phyloP scores from a whole-genome alignment of 768 basidiomycete genomes.

The Cystobasidium onofrii region DNA sequence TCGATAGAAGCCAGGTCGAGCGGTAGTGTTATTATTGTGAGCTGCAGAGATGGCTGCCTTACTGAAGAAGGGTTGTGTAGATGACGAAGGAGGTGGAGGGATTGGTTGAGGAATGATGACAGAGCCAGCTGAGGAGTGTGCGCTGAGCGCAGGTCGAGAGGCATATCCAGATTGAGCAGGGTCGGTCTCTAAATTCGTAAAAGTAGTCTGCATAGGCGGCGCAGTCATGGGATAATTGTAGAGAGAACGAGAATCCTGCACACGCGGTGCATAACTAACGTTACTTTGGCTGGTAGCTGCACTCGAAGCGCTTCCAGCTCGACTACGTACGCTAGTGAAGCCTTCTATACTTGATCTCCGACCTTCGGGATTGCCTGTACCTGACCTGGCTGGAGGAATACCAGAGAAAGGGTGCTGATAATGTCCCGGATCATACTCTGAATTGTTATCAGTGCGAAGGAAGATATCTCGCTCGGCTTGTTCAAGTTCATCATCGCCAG shows the following conservation, averaged over 20 bases:
- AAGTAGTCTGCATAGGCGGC: slow-evolving; percentile 20
- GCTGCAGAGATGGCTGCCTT: slow-evolving; percentile 28
- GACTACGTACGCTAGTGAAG: background rate
- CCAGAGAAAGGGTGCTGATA: background rate
- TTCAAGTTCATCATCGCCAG: slow-evolving; percentile 29
- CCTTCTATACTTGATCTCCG: background rate
- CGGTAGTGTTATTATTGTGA: slow-evolving; percentile 16
- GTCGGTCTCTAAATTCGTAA: background rate
- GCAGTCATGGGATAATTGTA: slow-evolving; percentile 18
- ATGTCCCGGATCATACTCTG: background rate
- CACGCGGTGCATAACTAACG: background rate
- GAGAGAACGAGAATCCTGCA: background rate
- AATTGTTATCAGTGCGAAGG: background rate
- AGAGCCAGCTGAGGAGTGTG: background rate
- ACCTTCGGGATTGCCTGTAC: background rate
- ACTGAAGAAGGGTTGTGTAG: slow-evolving; percentile 27
- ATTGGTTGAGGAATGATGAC: slow-evolving; percentile 27
- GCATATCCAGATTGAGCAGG: background rate
- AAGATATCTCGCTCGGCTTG: slow-evolving; percentile 26
- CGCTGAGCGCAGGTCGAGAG: background rate
- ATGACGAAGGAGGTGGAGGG: slow-evolving; percentile 16
- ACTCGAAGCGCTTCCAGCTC: slow-evolving; percentile 24
- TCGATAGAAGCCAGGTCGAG: slow-evolving; percentile 22
- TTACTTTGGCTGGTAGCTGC: slow-evolving; percentile 17
- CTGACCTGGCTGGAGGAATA: background rate